These are phyloP conservation scores for Xylaria grammica DNA, from an alignment of 495 filamentous ascomycete genomes.

Conservation along the genomic window DNA sequence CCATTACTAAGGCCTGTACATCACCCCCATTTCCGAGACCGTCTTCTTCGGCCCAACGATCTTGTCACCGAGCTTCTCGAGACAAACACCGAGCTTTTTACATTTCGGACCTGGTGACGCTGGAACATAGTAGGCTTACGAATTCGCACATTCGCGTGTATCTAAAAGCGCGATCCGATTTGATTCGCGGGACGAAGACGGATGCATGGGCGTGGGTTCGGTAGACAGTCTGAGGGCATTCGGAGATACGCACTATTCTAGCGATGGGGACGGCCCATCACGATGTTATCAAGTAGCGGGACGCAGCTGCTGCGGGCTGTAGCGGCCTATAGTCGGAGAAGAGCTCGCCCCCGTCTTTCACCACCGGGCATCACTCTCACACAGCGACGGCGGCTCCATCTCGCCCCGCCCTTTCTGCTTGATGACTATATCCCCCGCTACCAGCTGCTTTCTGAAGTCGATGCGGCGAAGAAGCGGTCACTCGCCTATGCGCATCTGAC, in stretches of 20 bases:
- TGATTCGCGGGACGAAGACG: too few relatives aligned
- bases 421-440: slow-evolving; percentile 76
- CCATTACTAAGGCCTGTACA: slow-evolving; percentile 1
- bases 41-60: neutral
- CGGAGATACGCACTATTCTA: too few relatives aligned
- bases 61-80: neutral
- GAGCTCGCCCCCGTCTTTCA: slow-evolving; percentile 1
- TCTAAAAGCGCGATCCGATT: neutral
- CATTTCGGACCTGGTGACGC: neutral
- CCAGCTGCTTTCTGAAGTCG: slow-evolving; percentile 60
- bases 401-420: slow-evolving; percentile 76
- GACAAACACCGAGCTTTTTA: slow-evolving; percentile 4
- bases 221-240: too few relatives aligned
- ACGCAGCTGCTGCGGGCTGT: slow-evolving; percentile 12
- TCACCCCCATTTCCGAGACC: neutral
- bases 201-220: too few relatives aligned
- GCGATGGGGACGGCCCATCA: slow-evolving; percentile 10
- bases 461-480: slow-evolving; percentile 68
- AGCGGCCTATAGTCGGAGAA: neutral
- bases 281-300: slow-evolving; percentile 34
- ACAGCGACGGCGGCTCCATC: slow-evolving; percentile 55
- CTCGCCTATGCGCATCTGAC: slow-evolving; percentile 69
- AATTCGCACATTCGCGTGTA: neutral
- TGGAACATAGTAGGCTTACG: neutral
- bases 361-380: neutral